A percentile compares a stretch with the other conserved stretches of the same genome.
These are phyloP conservation scores for Phaeosphaeria sp. DNA, from an alignment of 2,329 filamentous ascomycete genomes.

Conservation along the genomic window DNA sequence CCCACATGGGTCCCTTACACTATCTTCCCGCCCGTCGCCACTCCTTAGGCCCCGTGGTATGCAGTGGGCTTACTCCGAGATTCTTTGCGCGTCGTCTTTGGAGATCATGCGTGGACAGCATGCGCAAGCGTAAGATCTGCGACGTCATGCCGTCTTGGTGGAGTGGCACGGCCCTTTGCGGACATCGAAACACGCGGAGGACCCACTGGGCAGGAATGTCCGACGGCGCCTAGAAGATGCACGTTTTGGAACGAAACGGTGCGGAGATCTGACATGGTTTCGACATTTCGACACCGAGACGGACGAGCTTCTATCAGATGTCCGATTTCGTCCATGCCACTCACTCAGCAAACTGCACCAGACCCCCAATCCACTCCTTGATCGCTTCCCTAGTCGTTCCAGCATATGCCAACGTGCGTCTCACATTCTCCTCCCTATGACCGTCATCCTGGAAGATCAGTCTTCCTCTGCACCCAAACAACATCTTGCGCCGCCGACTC, in stretches of 20 bases:
- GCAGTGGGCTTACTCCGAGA: neutral
- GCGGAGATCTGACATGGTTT: too few relatives aligned
- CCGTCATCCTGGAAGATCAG: neutral
- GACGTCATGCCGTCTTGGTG: neutral
- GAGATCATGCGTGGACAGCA: neutral
- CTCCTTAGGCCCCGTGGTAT: neutral
- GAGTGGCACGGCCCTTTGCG: neutral
- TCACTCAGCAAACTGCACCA: neutral
- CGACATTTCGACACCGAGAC: too few relatives aligned
- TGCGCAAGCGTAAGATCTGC: neutral
- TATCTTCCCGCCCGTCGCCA: neutral
- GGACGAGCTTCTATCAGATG: too few relatives aligned
- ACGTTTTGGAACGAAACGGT: neutral
- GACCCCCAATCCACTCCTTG: neutral
- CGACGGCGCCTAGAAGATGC: neutral
- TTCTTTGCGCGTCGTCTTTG: neutral
- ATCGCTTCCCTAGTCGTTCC: neutral
- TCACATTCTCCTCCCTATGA: neutral
- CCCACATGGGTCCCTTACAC: neutral
- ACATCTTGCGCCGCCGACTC: neutral
- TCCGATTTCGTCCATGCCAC: neutral
- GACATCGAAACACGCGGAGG: neutral
- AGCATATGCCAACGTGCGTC: neutral
- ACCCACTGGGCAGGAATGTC: neutral
- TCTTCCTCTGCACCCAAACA: neutral